Percentiles rank a stretch among this genome's conserved stretches.
These are phyloP conservation scores for Paraurostyla sp. DNA, from an alignment of 73 alveolate species.

Conservation along the genomic window DNA sequence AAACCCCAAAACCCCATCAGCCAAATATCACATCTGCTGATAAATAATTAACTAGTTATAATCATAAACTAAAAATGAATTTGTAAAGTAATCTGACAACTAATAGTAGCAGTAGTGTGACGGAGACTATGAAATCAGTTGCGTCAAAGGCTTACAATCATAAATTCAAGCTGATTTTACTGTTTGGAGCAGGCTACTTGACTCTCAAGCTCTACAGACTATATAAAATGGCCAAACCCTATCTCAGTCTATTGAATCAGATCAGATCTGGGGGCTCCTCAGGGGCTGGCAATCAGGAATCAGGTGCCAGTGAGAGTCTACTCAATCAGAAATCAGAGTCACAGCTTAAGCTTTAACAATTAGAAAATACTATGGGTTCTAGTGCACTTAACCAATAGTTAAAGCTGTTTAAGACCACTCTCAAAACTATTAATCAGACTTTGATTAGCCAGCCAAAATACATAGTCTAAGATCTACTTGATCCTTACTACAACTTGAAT, in stretches of 20 bases:
- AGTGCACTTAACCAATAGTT: neutral
- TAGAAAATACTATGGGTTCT: neutral
- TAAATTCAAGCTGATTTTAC: conserved; percentile 10
- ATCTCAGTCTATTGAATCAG: neutral
- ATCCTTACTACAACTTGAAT: neutral
- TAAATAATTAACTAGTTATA: too few relatives aligned
- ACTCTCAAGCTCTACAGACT: neutral
- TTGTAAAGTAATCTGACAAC: too few relatives aligned
- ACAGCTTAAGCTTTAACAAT: neutral
- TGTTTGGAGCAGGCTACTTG: neutral
- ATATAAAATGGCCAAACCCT: conserved; percentile 8
- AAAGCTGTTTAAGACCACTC: neutral
- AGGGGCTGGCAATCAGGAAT: neutral
- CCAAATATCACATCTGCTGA: too few relatives aligned
- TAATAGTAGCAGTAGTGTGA: too few relatives aligned
- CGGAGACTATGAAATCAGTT: too few relatives aligned
- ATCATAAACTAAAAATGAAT: too few relatives aligned
- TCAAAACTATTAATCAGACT: neutral
- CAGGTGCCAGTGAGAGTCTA: too few relatives aligned
- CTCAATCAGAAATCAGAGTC: neutral
- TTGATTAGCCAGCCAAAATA: neutral
- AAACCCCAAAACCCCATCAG: too few relatives aligned
- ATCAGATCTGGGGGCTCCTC: neutral
- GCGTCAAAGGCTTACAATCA: neutral
- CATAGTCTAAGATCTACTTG: neutral